A percentile compares a stretch with the other conserved stretches of the same genome.
These are phyloP conservation scores for Ephemerocybe angulata DNA, from an alignment of 768 basidiomycete species.

Conservation along the genomic window DNA sequence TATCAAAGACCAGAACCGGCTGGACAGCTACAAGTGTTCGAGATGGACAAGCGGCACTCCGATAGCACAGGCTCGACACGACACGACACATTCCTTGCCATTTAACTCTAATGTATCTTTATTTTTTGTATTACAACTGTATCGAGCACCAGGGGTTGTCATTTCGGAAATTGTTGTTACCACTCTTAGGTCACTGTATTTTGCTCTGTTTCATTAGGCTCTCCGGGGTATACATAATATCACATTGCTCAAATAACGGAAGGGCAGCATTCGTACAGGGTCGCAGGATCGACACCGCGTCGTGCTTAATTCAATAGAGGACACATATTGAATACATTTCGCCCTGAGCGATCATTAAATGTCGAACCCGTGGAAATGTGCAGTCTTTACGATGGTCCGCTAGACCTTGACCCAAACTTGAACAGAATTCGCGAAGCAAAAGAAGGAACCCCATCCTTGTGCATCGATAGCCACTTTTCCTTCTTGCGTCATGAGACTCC, in stretches of 20 bases:
- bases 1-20: constrained; percentile 1
- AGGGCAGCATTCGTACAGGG: too few relatives aligned
- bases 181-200: too few relatives aligned
- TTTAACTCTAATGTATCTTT: constrained; percentile 5
- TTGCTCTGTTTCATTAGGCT: too few relatives aligned
- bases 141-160: neutral
- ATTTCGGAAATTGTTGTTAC: too few relatives aligned
- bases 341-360: neutral
- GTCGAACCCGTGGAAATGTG: too few relatives aligned
- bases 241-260: too few relatives aligned
- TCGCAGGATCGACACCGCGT: too few relatives aligned
- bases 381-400: neutral
- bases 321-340: too few relatives aligned
- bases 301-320: too few relatives aligned
- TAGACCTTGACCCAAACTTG: constrained; percentile 54
- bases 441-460: constrained; percentile 66
- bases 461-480: constrained; percentile 42
- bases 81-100: constrained; percentile 8
- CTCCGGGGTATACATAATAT: too few relatives aligned
- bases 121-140: constrained; percentile 3
- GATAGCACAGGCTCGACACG: constrained; percentile 9
- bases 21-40: constrained; percentile 2
- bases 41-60: constrained; percentile 9
- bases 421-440: constrained; percentile 50
- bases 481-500: constrained; percentile 45